Conservation (phyloP, 2,329 filamentous ascomycete genomes). For the Bipolaris gigantea region DNA sequence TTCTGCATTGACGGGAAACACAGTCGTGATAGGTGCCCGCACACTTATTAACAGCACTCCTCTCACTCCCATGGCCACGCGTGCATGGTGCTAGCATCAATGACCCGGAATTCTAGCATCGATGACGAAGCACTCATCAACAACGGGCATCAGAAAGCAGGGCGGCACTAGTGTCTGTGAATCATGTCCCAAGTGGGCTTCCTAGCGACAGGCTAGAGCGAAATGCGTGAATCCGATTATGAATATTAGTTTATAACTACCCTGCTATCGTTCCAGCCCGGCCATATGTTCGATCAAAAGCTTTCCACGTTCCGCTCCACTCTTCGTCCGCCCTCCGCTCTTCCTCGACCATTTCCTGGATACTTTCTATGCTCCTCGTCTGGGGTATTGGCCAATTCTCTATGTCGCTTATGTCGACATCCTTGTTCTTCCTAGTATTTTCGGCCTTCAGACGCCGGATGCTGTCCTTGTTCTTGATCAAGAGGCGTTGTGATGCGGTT, state of each 20-base stretch:
- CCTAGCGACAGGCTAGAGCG: neutral
- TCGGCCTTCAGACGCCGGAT: slow-evolving; percentile 3
- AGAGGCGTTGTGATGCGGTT: slow-evolving; percentile 3
- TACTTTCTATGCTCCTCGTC: slow-evolving; percentile 10
- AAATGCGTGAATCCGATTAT: slow-evolving; percentile 2
- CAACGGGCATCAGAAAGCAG: neutral
- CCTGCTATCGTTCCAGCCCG: neutral
- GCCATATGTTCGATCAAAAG: neutral
- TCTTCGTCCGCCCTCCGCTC: slow-evolving; percentile 8
- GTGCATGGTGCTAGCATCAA: neutral
- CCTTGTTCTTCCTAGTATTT: neutral
- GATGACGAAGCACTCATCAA: neutral
- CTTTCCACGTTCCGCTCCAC: slow-evolving; percentile 8
- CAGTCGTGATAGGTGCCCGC: neutral
- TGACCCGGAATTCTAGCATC: neutral
- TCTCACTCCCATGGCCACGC: neutral
- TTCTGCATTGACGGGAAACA: neutral
- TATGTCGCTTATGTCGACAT: neutral
- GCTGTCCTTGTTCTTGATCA: slow-evolving; percentile 9
- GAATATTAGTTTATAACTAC: neutral
- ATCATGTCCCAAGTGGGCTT: slow-evolving; percentile 3
- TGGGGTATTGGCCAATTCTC: neutral
- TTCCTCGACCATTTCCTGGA: slow-evolving; percentile 14
- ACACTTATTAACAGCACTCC: neutral
- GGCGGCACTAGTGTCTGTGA: neutral